Evolutionary conservation across 73 alveolate genomes (phyloP), one percentile per base, ranked within the genome.

Genomic region (Stentor roeselii): DNA sequence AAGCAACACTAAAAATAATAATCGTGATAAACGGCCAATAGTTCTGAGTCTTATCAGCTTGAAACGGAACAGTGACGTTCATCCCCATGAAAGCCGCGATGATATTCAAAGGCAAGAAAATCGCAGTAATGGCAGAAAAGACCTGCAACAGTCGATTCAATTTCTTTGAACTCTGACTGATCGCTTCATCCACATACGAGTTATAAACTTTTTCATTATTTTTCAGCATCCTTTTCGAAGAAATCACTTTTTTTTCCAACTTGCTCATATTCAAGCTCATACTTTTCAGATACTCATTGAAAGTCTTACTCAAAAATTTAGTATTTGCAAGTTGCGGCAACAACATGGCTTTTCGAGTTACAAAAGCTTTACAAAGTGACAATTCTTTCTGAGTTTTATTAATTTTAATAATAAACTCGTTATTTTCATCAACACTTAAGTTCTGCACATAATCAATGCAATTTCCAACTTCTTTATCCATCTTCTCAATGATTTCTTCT

Each of bases 91-190:
- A 61, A 6, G 82, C 82, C 6, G 82, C 82, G 6, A 61, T 35
- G 21, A 61, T 11, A 61, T 61, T 61, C 82, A 61, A 61, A 61
- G 82, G 82, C 27, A 61, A 35, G 27, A 61, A 61, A 14, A 61
- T 61, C 42, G 82, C 42, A 14, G 82, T 30, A 61, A 61, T 61
- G 27, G 82, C 37, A 61, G 82, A 61, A 61, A 61, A 61, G 6
- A 61, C 82, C 42, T 61, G 82, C 82, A 61, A n/a, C 58, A 35
- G 27, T 36, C 27, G 6, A 36, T 61, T 61, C 6, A 61, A 30
- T 61, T 61, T 61, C 6, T n/a, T 61, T 14, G 37, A 61, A 61
- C 37, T 35, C 42, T 61, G 37, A 61, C 15, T 61, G 6, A 61
- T n/a, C 37, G 21, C 82, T n/a, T 61, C 82, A 30, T 61, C 82